phyloP scores from a whole-genome alignment of 257 asterid species.

The Rehmannia glutinosa region DNA sequence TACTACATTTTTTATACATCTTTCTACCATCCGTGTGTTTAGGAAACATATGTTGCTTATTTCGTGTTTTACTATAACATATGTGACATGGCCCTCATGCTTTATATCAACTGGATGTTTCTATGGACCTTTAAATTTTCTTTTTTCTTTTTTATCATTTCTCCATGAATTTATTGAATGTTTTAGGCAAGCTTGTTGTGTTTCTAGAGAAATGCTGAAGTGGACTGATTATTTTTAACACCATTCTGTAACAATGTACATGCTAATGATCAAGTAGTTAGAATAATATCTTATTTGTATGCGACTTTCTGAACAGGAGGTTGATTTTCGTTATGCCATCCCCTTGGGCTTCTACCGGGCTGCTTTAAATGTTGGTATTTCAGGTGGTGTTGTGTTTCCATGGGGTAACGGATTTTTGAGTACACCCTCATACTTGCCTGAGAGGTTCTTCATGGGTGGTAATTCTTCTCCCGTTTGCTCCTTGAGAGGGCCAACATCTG shows the following conservation, averaged over 20 bases:
- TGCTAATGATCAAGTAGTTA: background rate
- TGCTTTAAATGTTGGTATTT: slow-evolving; percentile 77
- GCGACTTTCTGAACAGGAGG: slow-evolving; percentile 50
- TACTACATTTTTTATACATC: background rate
- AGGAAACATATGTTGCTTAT: background rate
- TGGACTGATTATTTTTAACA: background rate
- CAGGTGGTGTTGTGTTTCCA: slow-evolving; percentile 73
- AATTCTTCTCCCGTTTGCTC: slow-evolving; percentile 79
- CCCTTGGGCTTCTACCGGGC: slow-evolving; percentile 81
- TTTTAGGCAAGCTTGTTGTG: slow-evolving; percentile 1
- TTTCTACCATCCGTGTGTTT: background rate
- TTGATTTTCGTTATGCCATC: slow-evolving; percentile 80
- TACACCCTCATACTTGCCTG: slow-evolving; percentile 60
- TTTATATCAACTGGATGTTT: background rate
- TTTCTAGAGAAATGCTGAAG: slow-evolving; percentile 10
- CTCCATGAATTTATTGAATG: background rate
- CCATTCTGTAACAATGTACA: background rate
- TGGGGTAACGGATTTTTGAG: slow-evolving; percentile 75
- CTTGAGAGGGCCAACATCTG: slow-evolving; percentile 79
- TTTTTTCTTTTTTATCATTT: background rate
- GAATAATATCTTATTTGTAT: background rate
- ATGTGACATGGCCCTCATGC: background rate
- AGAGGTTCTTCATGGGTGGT: slow-evolving; percentile 92
- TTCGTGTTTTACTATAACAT: slow-evolving; percentile 1
- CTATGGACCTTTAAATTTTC: background rate